phyloP scores from a whole-genome alignment of 768 basidiomycete genomes.

The Pleurotus giganteus region DNA sequence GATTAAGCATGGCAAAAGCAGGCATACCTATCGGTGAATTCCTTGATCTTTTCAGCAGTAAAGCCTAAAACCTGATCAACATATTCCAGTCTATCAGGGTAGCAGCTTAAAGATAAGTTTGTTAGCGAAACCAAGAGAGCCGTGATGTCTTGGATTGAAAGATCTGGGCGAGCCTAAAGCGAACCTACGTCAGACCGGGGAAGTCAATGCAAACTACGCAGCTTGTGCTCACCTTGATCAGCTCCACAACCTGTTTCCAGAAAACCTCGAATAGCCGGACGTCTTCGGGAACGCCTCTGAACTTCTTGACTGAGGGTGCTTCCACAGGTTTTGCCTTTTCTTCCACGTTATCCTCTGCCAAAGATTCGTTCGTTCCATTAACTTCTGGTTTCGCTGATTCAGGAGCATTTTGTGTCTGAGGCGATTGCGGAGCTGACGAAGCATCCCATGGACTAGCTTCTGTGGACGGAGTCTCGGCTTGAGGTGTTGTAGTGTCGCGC shows the following conservation, averaged over 20 bases:
- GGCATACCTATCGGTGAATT: slow-evolving; percentile 73
- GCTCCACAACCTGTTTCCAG: slow-evolving; percentile 96
- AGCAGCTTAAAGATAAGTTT: slow-evolving; percentile 94
- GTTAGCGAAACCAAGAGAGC: slow-evolving; percentile 93
- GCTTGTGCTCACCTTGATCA: slow-evolving; percentile 79
- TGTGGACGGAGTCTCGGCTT: slow-evolving; percentile 35
- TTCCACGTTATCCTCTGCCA: slow-evolving; percentile 23
- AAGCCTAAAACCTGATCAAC: slow-evolving; percentile 95
- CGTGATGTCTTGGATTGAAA: slow-evolving; percentile 97
- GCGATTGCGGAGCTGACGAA: slow-evolving; percentile 26
- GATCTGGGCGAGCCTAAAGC: slow-evolving; percentile 86
- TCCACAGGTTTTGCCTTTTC: slow-evolving; percentile 66
- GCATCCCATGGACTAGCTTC: slow-evolving; percentile 42
- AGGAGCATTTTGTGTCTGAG: slow-evolving; percentile 32
- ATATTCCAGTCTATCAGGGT: slow-evolving; percentile 95
- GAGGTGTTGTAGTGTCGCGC: slow-evolving; percentile 40
- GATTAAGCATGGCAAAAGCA: not conserved
- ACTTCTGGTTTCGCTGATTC: slow-evolving; percentile 5
- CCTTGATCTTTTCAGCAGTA: slow-evolving; percentile 81
- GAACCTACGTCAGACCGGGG: slow-evolving; percentile 10
- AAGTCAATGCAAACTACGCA: not conserved
- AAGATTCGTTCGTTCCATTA: slow-evolving; percentile 20
- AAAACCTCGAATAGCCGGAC: slow-evolving; percentile 98
- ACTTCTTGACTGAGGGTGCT: slow-evolving; percentile 63
- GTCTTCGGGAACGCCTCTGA: slow-evolving; percentile 92